phyloP scores from a whole-genome alignment of 768 basidiomycete genomes.

The Podaxis sp. region DNA sequence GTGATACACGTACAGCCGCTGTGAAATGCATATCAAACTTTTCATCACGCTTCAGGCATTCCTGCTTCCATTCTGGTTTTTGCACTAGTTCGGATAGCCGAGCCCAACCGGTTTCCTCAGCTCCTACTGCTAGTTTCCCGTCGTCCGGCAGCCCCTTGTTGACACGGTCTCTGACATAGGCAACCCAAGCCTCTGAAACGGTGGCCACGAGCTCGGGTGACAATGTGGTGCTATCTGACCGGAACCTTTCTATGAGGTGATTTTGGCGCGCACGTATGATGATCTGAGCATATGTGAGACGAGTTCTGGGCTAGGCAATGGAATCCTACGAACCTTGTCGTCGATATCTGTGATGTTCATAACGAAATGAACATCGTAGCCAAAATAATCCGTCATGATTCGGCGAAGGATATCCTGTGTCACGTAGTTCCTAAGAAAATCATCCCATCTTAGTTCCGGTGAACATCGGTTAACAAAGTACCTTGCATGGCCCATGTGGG shows the following conservation, averaged over 20 bases:
- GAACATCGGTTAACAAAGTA: constrained; percentile 29
- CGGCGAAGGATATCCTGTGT: constrained; percentile 90
- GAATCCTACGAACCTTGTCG: constrained; percentile 72
- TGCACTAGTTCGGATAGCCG: constrained; percentile 46
- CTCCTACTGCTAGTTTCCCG: constrained; percentile 45
- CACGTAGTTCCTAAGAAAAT: constrained; percentile 79
- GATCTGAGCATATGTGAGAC: constrained; percentile 53
- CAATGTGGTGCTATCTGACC: constrained; percentile 49
- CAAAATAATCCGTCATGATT: constrained; percentile 93
- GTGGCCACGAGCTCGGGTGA: constrained; percentile 55
- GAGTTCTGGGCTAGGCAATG: constrained; percentile 18
- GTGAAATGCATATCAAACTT: constrained; percentile 90
- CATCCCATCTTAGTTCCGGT: constrained; percentile 9
- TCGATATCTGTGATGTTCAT: constrained; percentile 99
- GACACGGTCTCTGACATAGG: constrained; percentile 62
- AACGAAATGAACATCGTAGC: constrained; percentile 96
- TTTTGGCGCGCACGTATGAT: constrained; percentile 87
- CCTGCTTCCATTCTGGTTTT: constrained; percentile 65
- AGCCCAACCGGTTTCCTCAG: constrained; percentile 54
- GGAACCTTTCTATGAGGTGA: constrained; percentile 64
- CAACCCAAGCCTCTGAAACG: constrained; percentile 62
- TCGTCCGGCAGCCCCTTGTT: constrained; percentile 57
- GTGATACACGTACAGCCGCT: constrained; percentile 58
- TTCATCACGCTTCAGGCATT: constrained; percentile 76
- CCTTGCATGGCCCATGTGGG: constrained; percentile 99